These are phyloP conservation scores for Vitellaria paradoxa DNA, from an alignment of 179 eudicot genomes.

Conservation along the genomic window DNA sequence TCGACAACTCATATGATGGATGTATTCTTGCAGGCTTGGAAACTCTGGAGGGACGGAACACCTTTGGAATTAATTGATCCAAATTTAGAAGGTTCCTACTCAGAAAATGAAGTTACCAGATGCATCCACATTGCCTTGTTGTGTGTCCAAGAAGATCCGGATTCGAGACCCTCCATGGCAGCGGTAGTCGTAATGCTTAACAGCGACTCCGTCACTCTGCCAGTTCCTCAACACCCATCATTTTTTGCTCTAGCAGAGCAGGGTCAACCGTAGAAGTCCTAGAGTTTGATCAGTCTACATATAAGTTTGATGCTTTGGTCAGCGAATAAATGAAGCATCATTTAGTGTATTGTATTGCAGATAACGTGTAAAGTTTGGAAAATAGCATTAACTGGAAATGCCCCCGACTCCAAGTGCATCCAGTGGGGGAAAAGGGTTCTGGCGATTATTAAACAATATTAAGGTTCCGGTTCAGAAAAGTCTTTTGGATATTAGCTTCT, in stretches of 20 bases:
- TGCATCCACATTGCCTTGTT: constrained; percentile 48
- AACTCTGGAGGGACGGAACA: constrained; percentile 40
- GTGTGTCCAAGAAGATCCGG: constrained; percentile 50
- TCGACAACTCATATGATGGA: neutral
- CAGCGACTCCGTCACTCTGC: constrained; percentile 19
- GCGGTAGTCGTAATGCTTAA: constrained; percentile 43
- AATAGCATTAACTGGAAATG: too few species aligned
- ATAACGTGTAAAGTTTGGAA: too few species aligned
- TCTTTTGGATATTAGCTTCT: too few species aligned
- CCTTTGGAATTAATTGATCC: constrained; percentile 36
- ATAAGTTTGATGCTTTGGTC: too few species aligned
- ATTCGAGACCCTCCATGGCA: constrained; percentile 45
- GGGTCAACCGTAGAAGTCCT: neutral
- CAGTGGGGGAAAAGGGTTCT: too few species aligned
- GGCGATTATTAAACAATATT: too few species aligned
- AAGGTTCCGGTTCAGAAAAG: too few species aligned
- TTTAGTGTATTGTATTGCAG: too few species aligned
- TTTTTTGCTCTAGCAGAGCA: constrained; percentile 4
- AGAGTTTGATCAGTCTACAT: constrained; percentile 7
- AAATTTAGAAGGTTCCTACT: constrained; percentile 22
- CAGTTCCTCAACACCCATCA: constrained; percentile 28
- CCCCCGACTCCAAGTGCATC: too few species aligned
- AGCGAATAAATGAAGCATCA: neutral
- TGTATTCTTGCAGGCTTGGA: constrained; percentile 42
- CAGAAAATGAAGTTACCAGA: constrained; percentile 32